These are phyloP conservation scores for Cladophialophora chaetospira DNA, from an alignment of 2,329 filamentous ascomycete genomes.

Conservation along the genomic window DNA sequence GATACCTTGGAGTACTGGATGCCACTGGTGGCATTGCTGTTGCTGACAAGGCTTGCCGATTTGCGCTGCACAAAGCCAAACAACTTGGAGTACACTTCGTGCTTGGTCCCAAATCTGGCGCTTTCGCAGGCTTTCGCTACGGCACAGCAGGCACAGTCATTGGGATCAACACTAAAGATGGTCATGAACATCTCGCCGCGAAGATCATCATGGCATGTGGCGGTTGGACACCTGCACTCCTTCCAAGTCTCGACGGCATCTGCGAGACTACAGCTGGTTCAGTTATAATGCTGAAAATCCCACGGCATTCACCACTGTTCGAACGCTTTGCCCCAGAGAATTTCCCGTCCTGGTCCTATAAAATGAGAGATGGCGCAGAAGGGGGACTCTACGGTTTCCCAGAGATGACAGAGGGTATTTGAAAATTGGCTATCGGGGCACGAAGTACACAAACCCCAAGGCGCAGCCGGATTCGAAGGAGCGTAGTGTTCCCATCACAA, in stretches of 20 bases:
- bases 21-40: slow-evolving; percentile 49
- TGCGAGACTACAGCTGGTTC: slow-evolving; percentile 54
- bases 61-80: slow-evolving; percentile 48
- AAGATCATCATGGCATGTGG: slow-evolving; percentile 71
- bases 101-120: slow-evolving; percentile 39
- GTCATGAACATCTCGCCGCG: slow-evolving; percentile 2
- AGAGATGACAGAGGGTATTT: slow-evolving; percentile 46
- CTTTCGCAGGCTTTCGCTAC: slow-evolving; percentile 36
- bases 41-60: slow-evolving; percentile 52
- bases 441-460: slow-evolving; percentile 53
- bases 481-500: slow-evolving; percentile 46
- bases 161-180: slow-evolving; percentile 20
- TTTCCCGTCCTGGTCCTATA: slow-evolving; percentile 52
- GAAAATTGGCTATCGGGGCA: slow-evolving; percentile 55
- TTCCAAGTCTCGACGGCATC: slow-evolving; percentile 51
- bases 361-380: slow-evolving; percentile 39
- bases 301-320: slow-evolving; percentile 41
- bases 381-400: slow-evolving; percentile 56
- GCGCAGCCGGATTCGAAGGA: slow-evolving; percentile 41
- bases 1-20: slow-evolving; percentile 47
- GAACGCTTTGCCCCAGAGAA: slow-evolving; percentile 45
- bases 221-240: slow-evolving; percentile 78
- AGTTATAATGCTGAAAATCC: slow-evolving; percentile 50
- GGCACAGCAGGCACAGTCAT: slow-evolving; percentile 35
- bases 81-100: slow-evolving; percentile 47